A percentile compares a stretch with the other conserved stretches of the same genome.
These are phyloP conservation scores for Panicum virgatum DNA, from an alignment of 202 grass and related monocot species.

Conservation along the genomic window DNA sequence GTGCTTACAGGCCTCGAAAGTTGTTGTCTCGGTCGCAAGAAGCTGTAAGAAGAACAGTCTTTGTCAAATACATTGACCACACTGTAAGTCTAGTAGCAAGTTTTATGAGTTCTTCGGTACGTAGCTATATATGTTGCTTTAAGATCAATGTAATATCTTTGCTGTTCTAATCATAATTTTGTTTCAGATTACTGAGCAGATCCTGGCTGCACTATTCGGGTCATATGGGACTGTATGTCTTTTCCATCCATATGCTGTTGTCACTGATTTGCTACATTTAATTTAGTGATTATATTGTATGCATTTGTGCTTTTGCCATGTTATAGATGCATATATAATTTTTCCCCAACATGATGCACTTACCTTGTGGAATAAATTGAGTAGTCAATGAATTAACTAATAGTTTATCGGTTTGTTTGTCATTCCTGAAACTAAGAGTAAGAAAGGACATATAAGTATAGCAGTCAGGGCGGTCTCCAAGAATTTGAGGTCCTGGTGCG, in stretches of 20 bases:
- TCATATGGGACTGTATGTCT: slow-evolving; percentile 48
- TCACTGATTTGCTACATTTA: not conserved
- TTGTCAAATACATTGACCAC: slow-evolving; percentile 58
- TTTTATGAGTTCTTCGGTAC: not conserved
- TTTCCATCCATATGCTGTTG: not conserved
- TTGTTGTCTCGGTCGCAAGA: slow-evolving; percentile 3
- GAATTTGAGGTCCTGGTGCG: no score
- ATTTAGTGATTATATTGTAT: not conserved
- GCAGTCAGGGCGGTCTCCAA: no score
- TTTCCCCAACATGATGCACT: not conserved
- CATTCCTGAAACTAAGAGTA: not conserved
- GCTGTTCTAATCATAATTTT: not conserved
- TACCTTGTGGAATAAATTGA: not conserved
- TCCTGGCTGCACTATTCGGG: slow-evolving; percentile 35
- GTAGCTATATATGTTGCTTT: no score
- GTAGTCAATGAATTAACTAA: not conserved
- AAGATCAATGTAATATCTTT: not conserved
- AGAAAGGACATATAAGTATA: not conserved
- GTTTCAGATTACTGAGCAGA: slow-evolving; percentile 57
- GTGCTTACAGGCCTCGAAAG: slow-evolving; percentile 5
- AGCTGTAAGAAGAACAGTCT: slow-evolving; percentile 55
- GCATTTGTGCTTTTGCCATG: not conserved
- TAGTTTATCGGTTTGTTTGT: not conserved
- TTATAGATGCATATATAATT: not conserved
- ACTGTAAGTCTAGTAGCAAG: slow-evolving; percentile 27